Percentiles rank a stretch among this genome's conserved stretches.
Evolutionary conservation across 2,329 filamentous ascomycete species (phyloP).

Genomic region (Lomentospora prolificans): DNA sequence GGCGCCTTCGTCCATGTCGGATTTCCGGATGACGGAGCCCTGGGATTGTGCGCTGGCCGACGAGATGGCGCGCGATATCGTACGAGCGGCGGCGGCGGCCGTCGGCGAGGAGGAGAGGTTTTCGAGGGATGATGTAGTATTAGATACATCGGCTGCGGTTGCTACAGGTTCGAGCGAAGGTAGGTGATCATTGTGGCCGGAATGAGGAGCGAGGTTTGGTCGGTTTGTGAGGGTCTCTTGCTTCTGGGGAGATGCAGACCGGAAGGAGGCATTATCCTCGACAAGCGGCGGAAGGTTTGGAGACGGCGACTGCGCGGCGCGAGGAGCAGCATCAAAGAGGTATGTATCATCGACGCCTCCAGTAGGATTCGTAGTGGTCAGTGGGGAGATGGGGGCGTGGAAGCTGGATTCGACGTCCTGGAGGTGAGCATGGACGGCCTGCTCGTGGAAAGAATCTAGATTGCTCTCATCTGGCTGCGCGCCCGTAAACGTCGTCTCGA

Average conservation of each 20-base stretch:
- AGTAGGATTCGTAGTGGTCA: slow-evolving; percentile 34
- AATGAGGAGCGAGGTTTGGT: background rate
- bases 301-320: slow-evolving; percentile 13
- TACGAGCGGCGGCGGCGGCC: slow-evolving; percentile 42
- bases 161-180: slow-evolving; percentile 12
- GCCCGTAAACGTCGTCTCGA: slow-evolving; percentile 6
- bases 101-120: slow-evolving; percentile 47
- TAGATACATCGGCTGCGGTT: slow-evolving; percentile 20
- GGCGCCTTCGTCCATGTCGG: slow-evolving; percentile 14
- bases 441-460: slow-evolving; percentile 23
- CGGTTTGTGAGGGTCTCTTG: background rate
- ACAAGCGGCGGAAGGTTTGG: slow-evolving; percentile 9
- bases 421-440: slow-evolving; percentile 44
- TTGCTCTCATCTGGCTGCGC: slow-evolving; percentile 4
- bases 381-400: slow-evolving; percentile 46
- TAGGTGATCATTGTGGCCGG: background rate
- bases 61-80: slow-evolving; percentile 41
- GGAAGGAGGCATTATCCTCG: background rate
- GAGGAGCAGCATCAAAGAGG: slow-evolving; percentile 35
- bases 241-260: background rate
- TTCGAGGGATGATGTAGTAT: slow-evolving; percentile 42
- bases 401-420: slow-evolving; percentile 60
- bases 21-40: slow-evolving; percentile 11
- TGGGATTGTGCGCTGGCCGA: slow-evolving; percentile 23
- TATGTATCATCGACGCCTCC: slow-evolving; percentile 47